Evolutionary conservation across 2,329 filamentous ascomycete species (phyloP).

Genomic region (Verruconis gallopava): DNA sequence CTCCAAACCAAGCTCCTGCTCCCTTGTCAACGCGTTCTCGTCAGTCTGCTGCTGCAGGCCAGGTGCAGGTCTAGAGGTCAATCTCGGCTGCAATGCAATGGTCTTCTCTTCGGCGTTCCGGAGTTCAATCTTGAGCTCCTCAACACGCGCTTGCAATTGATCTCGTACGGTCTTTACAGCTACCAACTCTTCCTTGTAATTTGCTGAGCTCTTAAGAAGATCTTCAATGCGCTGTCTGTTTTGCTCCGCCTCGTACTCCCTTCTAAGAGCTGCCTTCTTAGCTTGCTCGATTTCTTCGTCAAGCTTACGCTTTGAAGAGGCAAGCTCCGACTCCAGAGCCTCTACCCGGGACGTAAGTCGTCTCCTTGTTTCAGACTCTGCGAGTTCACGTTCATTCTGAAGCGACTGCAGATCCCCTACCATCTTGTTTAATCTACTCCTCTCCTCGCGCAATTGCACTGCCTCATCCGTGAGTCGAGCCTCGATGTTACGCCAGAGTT

Average conservation of each 20-base stretch:
- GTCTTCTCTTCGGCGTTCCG: conserved; percentile 80
- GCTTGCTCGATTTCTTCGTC: conserved; percentile 70
- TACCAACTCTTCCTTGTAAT: conserved; percentile 75
- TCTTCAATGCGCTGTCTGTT: conserved; percentile 88
- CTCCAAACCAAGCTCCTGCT: conserved; percentile 74
- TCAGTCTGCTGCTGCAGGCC: conserved; percentile 30
- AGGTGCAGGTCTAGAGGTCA: conserved; percentile 43
- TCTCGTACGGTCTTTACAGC: conserved; percentile 78
- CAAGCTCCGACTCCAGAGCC: conserved; percentile 64
- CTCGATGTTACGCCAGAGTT: conserved; percentile 88
- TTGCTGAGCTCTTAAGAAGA: conserved; percentile 63
- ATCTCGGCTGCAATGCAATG: conserved; percentile 67
- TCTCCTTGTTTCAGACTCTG: conserved; percentile 69
- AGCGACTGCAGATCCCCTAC: conserved; percentile 76
- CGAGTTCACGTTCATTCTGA: conserved; percentile 80
- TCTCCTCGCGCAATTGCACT: conserved; percentile 71
- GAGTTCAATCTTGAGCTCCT: conserved; percentile 79
- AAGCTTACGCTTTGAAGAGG: conserved; percentile 67
- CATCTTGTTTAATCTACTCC: conserved; percentile 67
- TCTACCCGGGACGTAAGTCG: conserved; percentile 70
- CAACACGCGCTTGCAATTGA: conserved; percentile 75
- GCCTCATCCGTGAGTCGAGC: conserved; percentile 80
- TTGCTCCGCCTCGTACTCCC: conserved; percentile 83
- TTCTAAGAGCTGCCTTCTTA: conserved; percentile 69
- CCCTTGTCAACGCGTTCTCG: conserved; percentile 43